Conservation (phyloP, 2,329 filamentous ascomycete species). For the Verticillium klebahnii region DNA sequence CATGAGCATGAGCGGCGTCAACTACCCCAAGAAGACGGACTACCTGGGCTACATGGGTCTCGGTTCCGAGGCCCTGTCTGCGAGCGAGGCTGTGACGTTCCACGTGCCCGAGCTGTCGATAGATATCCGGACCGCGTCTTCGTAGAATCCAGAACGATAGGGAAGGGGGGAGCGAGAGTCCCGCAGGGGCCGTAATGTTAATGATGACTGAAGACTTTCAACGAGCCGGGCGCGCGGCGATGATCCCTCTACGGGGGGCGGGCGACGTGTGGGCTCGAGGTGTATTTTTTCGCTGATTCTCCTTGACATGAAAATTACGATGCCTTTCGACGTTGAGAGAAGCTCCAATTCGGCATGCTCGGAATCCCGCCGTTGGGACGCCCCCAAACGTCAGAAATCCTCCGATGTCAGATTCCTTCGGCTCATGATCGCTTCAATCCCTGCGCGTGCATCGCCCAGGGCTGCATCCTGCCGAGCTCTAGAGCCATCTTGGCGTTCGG, state of each 20-base stretch:
- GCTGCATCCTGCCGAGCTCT: not conserved
- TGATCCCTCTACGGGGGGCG: too few species aligned
- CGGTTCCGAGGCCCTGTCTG: slow-evolving; percentile 45
- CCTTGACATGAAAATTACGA: too few species aligned
- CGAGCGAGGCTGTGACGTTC: slow-evolving; percentile 42
- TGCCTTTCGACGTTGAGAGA: too few species aligned
- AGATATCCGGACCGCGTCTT: slow-evolving; percentile 14
- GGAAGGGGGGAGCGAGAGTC: not conserved
- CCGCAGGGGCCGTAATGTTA: not conserved
- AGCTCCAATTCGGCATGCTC: too few species aligned
- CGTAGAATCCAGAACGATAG: not conserved
- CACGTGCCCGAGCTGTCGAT: slow-evolving; percentile 33
- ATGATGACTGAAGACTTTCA: not conserved
- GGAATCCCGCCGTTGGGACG: too few species aligned
- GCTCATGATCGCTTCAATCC: not conserved
- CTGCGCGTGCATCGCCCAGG: not conserved
- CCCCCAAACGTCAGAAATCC: not conserved
- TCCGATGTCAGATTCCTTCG: not conserved
- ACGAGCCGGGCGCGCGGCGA: not conserved
- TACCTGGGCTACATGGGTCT: slow-evolving; percentile 49
- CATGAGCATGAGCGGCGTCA: slow-evolving; percentile 22
- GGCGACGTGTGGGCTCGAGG: too few species aligned
- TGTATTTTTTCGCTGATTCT: too few species aligned
- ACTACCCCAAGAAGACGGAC: slow-evolving; percentile 32
- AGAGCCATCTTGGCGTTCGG: not conserved